phyloP scores from a whole-genome alignment of 2,329 filamentous ascomycete species.

The Xylariomycetidae sp. region DNA sequence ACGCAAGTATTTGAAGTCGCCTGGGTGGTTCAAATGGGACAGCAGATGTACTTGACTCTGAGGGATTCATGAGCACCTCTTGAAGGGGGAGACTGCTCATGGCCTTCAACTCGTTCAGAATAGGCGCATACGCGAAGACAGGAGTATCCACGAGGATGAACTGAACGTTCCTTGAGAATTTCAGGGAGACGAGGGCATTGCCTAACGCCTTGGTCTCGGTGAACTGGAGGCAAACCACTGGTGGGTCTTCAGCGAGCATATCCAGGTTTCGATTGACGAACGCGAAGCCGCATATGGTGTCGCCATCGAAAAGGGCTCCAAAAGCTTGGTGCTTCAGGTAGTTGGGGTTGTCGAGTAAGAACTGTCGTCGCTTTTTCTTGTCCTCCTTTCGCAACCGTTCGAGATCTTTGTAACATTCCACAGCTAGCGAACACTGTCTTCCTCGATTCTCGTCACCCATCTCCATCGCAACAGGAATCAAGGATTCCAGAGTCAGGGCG shows the following conservation, averaged over 20 bases:
- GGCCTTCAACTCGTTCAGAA: constrained; percentile 53
- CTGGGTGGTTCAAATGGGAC: constrained; percentile 4
- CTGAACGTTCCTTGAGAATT: constrained; percentile 19
- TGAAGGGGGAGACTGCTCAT: constrained; percentile 51
- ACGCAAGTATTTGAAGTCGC: too few species aligned
- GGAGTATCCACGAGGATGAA: constrained; percentile 60
- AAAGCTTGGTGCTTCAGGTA: constrained; percentile 58
- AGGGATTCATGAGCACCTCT: constrained; percentile 44
- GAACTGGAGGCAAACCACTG: constrained; percentile 49
- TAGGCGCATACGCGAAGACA: constrained; percentile 63
- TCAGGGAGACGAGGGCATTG: constrained; percentile 2
- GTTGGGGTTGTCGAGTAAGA: constrained; percentile 39
- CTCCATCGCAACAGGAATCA: constrained; percentile 35
- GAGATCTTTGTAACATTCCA: constrained; percentile 39
- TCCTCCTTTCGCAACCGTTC: constrained; percentile 32
- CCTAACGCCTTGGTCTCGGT: constrained; percentile 27
- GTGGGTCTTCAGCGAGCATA: constrained; percentile 36
- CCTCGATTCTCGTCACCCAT: constrained; percentile 24
- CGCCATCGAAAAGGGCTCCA: constrained; percentile 49
- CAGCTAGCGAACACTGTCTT: constrained; percentile 31
- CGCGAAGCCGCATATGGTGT: constrained; percentile 55
- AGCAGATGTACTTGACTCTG: too few species aligned
- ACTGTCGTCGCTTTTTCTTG: constrained; percentile 31
- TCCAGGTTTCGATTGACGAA: constrained; percentile 48
- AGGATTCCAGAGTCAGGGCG: constrained; percentile 21